phyloP scores from a whole-genome alignment of 768 basidiomycete genomes.

The Pisolithus orientalis region DNA sequence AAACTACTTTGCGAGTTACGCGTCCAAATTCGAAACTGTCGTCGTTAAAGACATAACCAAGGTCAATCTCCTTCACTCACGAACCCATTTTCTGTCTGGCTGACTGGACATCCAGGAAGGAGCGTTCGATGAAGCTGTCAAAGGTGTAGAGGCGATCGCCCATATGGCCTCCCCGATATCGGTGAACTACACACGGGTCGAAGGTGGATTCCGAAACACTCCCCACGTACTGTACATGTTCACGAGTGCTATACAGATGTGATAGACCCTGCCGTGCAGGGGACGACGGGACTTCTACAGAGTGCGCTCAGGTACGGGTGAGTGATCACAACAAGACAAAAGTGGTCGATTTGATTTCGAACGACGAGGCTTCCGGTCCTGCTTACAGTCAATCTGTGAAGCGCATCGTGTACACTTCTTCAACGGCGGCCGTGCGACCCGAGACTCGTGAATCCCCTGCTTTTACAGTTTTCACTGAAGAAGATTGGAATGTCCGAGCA shows the following conservation, averaged over 20 bases:
- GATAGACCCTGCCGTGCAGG: slow-evolving; percentile 65
- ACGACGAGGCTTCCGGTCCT: background rate
- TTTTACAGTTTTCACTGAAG: slow-evolving; percentile 34
- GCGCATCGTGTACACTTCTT: slow-evolving; percentile 66
- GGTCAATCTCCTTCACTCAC: slow-evolving; percentile 23
- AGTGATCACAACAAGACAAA: slow-evolving; percentile 1
- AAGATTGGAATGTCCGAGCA: slow-evolving; percentile 53
- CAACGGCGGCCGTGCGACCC: slow-evolving; percentile 41
- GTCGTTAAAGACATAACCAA: slow-evolving; percentile 65
- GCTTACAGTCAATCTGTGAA: slow-evolving; percentile 21
- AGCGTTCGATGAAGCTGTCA: slow-evolving; percentile 76
- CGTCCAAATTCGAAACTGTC: slow-evolving; percentile 53
- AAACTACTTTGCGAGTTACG: slow-evolving; percentile 46
- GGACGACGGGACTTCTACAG: slow-evolving; percentile 58
- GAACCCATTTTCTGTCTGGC: background rate
- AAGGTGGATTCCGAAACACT: too few species aligned
- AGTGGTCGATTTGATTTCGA: background rate
- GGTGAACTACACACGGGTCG: background rate
- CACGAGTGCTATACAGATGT: slow-evolving; percentile 35
- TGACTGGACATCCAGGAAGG: slow-evolving; percentile 35
- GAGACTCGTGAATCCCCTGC: slow-evolving; percentile 13
- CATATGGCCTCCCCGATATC: slow-evolving; percentile 66
- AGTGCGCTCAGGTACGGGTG: slow-evolving; percentile 52
- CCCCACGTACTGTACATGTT: too few species aligned
- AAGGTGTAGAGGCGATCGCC: slow-evolving; percentile 64